These are phyloP conservation scores for Camellia oleifera DNA, from an alignment of 179 eudicot species.

Conservation along the genomic window DNA sequence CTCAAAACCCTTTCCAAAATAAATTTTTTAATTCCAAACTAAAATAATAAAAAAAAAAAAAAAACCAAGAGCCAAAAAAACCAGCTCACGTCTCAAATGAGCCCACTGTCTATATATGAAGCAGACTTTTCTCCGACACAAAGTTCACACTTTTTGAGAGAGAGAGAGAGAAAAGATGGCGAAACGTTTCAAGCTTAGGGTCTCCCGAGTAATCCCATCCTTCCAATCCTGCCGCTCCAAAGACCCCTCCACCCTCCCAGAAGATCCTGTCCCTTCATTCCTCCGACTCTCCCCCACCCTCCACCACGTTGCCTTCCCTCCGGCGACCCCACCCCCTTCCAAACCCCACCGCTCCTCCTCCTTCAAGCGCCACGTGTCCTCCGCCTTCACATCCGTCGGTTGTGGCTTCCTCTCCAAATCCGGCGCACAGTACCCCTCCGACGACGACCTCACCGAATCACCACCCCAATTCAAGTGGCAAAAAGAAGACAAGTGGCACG, in stretches of 20 bases:
- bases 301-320: constrained; percentile 12
- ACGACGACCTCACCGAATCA: constrained; percentile 15
- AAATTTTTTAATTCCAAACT: too few species aligned
- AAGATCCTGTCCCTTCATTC: constrained; percentile 58
- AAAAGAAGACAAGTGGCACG: constrained; percentile 62
- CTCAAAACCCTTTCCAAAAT: too few species aligned
- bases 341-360: constrained; percentile 39
- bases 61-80: too few species aligned
- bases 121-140: not conserved
- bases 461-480: constrained; percentile 35
- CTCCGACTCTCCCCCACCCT: constrained; percentile 21
- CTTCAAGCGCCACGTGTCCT: constrained; percentile 43
- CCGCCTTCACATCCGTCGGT: constrained; percentile 32
- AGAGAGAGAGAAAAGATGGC: constrained; percentile 33
- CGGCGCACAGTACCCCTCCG: not conserved
- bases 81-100: too few species aligned
- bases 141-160: not conserved
- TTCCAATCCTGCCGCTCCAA: constrained; percentile 78
- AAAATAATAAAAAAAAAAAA: too few species aligned
- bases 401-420: constrained; percentile 16
- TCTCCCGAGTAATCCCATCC: constrained; percentile 48
- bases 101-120: not conserved
- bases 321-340: constrained; percentile 10
- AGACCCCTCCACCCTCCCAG: constrained; percentile 54
- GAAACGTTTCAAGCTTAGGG: constrained; percentile 55